Conservation (phyloP, 2,329 filamentous ascomycete species). For the Fusarium concolor region DNA sequence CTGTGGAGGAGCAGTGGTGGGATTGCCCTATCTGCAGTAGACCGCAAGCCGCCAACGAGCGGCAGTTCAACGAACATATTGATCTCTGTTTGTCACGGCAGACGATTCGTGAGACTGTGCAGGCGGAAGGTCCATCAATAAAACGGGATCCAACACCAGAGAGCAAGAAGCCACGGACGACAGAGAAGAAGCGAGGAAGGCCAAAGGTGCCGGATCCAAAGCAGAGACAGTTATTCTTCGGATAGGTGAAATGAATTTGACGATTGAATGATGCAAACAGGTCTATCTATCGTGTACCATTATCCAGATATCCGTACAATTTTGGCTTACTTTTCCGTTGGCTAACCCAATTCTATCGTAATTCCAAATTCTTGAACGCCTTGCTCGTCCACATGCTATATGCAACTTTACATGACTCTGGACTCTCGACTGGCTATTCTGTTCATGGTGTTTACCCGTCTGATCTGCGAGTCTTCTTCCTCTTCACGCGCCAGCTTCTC, state of each 20-base stretch:
- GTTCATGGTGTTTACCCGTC: slow-evolving; percentile 46
- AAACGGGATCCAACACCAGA: slow-evolving; percentile 51
- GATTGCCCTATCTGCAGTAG: slow-evolving; percentile 88
- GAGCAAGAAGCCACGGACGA: slow-evolving; percentile 52
- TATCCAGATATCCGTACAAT: slow-evolving; percentile 5
- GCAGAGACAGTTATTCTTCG: slow-evolving; percentile 66
- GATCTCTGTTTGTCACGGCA: slow-evolving; percentile 89
- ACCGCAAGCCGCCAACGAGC: slow-evolving; percentile 80
- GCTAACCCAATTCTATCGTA: slow-evolving; percentile 14
- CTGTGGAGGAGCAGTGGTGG: slow-evolving; percentile 70
- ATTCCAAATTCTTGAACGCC: slow-evolving; percentile 29
- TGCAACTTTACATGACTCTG: slow-evolving; percentile 15
- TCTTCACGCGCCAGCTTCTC: slow-evolving; percentile 48
- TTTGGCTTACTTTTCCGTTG: slow-evolving; percentile 6
- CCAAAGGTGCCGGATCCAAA: slow-evolving; percentile 54
- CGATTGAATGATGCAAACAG: slow-evolving; percentile 9
- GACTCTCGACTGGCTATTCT: slow-evolving; percentile 44
- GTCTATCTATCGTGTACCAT: slow-evolving; percentile 12
- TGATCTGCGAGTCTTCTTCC: slow-evolving; percentile 47
- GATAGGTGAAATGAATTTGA: slow-evolving; percentile 46
- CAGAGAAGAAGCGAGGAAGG: slow-evolving; percentile 56
- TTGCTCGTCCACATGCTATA: slow-evolving; percentile 6
- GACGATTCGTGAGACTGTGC: slow-evolving; percentile 86
- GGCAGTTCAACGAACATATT: slow-evolving; percentile 88
- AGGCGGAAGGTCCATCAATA: slow-evolving; percentile 57